Percentiles rank a stretch among this genome's conserved stretches.
phyloP scores from a whole-genome alignment of 331 rosid species.

The Pyracantha coccinea region DNA sequence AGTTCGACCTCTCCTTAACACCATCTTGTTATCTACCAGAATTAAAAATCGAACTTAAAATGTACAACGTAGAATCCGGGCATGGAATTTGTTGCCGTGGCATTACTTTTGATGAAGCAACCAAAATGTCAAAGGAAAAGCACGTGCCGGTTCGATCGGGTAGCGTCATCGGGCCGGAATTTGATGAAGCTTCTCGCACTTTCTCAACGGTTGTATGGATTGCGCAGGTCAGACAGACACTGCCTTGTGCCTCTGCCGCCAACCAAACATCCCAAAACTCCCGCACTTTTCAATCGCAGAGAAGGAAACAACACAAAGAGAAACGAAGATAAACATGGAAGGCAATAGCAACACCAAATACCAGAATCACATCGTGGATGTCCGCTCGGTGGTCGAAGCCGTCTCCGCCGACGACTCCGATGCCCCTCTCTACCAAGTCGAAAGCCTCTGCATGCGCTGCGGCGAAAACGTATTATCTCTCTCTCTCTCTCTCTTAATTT shows the following conservation, averaged over 20 bases:
- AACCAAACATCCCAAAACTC: background rate
- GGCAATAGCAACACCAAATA: background rate
- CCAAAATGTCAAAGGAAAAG: background rate
- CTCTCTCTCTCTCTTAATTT: background rate
- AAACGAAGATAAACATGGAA: constrained; percentile 7
- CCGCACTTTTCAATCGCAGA: background rate
- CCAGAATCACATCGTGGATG: constrained; percentile 52
- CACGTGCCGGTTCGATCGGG: too few species aligned
- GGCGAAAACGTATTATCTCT: constrained; percentile 41
- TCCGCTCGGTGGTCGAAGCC: constrained; percentile 75
- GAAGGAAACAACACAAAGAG: background rate
- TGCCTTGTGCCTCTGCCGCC: background rate
- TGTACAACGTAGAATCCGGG: too few species aligned
- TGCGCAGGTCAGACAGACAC: background rate
- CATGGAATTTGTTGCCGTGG: too few species aligned
- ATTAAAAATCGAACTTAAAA: too few species aligned
- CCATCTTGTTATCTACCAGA: too few species aligned
- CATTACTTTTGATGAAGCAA: too few species aligned
- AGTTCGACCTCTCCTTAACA: too few species aligned
- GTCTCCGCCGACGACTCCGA: constrained; percentile 53
- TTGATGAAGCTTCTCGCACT: background rate
- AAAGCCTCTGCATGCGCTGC: constrained; percentile 96
- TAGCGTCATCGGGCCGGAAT: background rate
- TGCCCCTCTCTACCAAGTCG: constrained; percentile 58
- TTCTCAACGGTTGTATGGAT: background rate